Base-by-base conservation (phyloP, 2,329 filamentous ascomycete species). In the Trichoderma atrobrunneum region DNA sequence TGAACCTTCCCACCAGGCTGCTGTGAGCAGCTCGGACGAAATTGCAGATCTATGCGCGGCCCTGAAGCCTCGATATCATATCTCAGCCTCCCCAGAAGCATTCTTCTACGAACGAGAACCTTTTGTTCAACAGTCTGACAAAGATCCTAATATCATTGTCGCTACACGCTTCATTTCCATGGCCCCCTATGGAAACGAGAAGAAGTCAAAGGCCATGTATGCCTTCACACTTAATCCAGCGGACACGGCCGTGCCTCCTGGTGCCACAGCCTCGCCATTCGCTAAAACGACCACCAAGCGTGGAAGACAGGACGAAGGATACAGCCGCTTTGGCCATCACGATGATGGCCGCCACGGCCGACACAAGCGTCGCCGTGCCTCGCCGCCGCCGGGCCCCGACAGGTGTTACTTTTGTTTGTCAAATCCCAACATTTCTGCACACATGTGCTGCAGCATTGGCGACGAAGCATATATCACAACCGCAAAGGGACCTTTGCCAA, bases 321-420 rank as follows among this genome's bases (percentile, higher is more conserved):
- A 86, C 78, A 86, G 83, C 36, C 87, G 90, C 34, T 92, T 90
- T 78, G 82, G 84, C 14, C 81, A 82, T 32, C 78, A 86, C 60
- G 82, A 86, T 61, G 80, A 85, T 61, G 77, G 82, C 43, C 81
- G 84, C 36, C 80, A 83, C 51, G 81, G 83, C 57, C 81, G 83
- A 11, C 81, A 83, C 57, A 87, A 86, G 76, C 85, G 85, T 16
- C 83, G 83, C 2, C 83, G 80, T 48, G 71, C 82, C 80, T 77
- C 86, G 7, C 90, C 91, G 14, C 90, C 89, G 7, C 90, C 90
- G 0, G 90, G 91, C 0, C 94, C 93, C 2, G 91, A 91, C 67
- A 88, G 92, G 77, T 99, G 96, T 83, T 99, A 96, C 85, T 98
- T 99, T 84, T 99, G 96, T 79, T 87, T 99, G 12, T 95, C 93